Evolutionary conservation across 192 early-diverging fungal genomes (phyloP), one percentile per base, ranked within the genome.

Genomic region (Coemansia guatemalensis): DNA sequence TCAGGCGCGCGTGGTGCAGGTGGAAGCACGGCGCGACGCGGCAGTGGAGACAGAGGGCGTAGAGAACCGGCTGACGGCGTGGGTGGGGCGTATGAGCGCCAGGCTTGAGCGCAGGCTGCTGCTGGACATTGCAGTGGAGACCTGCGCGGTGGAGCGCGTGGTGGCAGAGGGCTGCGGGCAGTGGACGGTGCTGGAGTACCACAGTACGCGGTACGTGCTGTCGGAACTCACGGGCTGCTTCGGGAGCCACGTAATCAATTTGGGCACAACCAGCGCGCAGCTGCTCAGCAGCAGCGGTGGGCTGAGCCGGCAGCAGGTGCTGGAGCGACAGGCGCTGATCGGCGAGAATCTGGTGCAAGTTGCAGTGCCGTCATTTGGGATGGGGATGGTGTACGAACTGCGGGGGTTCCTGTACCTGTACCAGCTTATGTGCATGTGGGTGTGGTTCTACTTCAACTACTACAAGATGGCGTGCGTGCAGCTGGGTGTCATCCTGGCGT

Each of bases 141-240:
- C 85, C 1, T 71, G 77, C 32, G 49, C 67, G 14, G 63, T 88
- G 14, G 39, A 82, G 48, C 58, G 60, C 2, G 48, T 59, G 18
- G 71, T 63, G 18, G 81, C 68, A 8, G 74, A 81, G 17, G 41
- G 22, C 1, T 29, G 24, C 30, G 27, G 12, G 21, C 21, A 22
- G 53, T 53, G 57, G 18, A 64, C 65, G 29, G 91, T 82, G 64
- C 85, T 93, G 60, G 90, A 92, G 74, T 88, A 86, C 64, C 86
- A 89, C 65, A 91, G 89, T 74, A 86, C 90, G 27, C 85, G 90
- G 27, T 93, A 93, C 59, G 85, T 92, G 23, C 86, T 84, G 60
- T 82, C 86, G 53, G 60, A 74, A 8, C 60, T 62, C 18, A 53
- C 69, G 9, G 69, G 60, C 32, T 22, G 27, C 7, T 92, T 90